These are phyloP conservation scores for Exophiala phaeomuriformis DNA, from an alignment of 2,329 filamentous ascomycete genomes.

Conservation along the genomic window DNA sequence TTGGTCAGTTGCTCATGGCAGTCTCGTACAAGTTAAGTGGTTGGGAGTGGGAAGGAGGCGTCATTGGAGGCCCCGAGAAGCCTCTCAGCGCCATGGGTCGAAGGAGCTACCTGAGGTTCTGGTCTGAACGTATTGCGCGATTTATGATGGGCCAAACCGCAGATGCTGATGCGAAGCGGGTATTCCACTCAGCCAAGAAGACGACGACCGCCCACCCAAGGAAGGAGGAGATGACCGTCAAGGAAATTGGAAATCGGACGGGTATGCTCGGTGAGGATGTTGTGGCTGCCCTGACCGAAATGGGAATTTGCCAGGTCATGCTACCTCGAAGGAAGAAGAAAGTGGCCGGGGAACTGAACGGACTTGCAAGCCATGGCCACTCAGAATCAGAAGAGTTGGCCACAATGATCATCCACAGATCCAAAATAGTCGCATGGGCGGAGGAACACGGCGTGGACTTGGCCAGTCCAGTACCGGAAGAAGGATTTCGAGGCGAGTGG, in stretches of 20 bases:
- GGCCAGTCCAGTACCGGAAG: constrained; percentile 60
- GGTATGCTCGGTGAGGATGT: constrained; percentile 85
- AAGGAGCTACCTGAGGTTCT: constrained; percentile 76
- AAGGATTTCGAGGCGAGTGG: constrained; percentile 66
- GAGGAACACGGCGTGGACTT: constrained; percentile 55
- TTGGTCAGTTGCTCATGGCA: constrained; percentile 84
- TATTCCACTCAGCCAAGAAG: constrained; percentile 35
- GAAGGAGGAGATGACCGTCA: constrained; percentile 53
- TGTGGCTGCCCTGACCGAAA: constrained; percentile 66
- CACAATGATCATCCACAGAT: constrained; percentile 47
- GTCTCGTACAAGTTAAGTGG: constrained; percentile 87
- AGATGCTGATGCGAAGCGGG: constrained; percentile 28
- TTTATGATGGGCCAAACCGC: constrained; percentile 37
- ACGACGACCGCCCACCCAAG: constrained; percentile 24
- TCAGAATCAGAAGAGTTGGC: constrained; percentile 29
- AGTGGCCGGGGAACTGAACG: constrained; percentile 39
- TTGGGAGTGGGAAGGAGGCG: constrained; percentile 56
- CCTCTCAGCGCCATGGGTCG: constrained; percentile 80
- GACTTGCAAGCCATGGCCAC: constrained; percentile 30
- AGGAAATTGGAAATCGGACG: constrained; percentile 66
- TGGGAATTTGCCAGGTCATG: constrained; percentile 57
- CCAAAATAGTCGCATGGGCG: constrained; percentile 60
- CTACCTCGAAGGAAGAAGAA: constrained; percentile 42
- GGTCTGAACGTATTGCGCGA: constrained; percentile 76
- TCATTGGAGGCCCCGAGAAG: constrained; percentile 88